Conservation (phyloP, 306 rosid genomes). For the Cucumis hystrix region DNA sequence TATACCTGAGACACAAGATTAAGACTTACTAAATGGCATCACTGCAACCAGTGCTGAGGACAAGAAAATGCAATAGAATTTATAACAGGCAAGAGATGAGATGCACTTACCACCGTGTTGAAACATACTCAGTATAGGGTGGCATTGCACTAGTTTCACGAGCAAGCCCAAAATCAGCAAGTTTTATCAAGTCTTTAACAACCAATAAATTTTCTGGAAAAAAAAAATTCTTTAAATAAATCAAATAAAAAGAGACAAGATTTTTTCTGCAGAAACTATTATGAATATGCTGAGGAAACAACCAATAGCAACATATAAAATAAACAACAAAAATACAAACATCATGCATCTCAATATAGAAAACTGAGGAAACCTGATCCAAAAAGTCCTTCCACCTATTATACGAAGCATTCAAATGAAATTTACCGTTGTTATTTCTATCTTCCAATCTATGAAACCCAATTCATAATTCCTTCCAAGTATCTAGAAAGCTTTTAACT, state of each 20-base stretch:
- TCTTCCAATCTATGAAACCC: neutral
- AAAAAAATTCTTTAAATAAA: neutral
- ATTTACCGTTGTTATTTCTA: neutral
- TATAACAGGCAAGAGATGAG: neutral
- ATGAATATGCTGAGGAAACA: neutral
- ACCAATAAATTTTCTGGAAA: constrained; percentile 82
- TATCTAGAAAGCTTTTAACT: neutral
- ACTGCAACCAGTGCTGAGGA: neutral
- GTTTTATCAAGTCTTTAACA: constrained; percentile 60
- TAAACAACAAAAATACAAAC: neutral
- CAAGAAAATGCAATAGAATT: neutral
- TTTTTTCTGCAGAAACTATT: neutral
- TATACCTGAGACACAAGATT: constrained; percentile 53
- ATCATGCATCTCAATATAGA: neutral
- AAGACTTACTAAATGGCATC: neutral
- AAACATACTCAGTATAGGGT: constrained; percentile 90
- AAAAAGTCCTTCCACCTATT: no score
- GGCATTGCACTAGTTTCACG: constrained; percentile 81
- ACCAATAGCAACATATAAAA: no score
- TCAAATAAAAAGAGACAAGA: neutral
- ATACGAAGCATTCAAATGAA: no score
- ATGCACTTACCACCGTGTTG: constrained; percentile 72
- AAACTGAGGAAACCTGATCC: no score
- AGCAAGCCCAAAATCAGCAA: constrained; percentile 97
- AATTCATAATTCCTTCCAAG: neutral